A percentile compares a stretch with the other conserved stretches of the same genome.
phyloP scores from a whole-genome alignment of 257 asterid species.

The Fraxinus anomala region DNA sequence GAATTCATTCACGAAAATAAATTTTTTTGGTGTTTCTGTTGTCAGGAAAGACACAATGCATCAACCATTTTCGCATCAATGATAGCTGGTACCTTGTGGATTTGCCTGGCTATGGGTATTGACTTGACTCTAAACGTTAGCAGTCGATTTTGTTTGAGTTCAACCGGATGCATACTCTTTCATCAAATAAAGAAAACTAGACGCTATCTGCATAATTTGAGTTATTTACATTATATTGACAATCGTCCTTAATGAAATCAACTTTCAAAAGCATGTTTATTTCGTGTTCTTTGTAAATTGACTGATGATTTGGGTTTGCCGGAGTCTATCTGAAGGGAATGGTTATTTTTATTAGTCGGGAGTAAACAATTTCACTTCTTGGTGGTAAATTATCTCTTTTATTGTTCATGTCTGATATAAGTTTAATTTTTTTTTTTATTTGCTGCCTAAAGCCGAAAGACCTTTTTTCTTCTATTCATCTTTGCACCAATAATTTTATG shows the following conservation, averaged over 20 bases:
- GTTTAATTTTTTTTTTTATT: background rate
- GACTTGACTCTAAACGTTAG: slow-evolving; percentile 13
- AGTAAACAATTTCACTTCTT: background rate
- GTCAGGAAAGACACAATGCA: slow-evolving; percentile 99
- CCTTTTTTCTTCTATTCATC: background rate
- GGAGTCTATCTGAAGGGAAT: background rate
- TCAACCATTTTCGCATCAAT: slow-evolving; percentile 90
- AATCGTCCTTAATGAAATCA: background rate
- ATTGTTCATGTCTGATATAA: background rate
- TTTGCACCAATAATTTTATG: background rate
- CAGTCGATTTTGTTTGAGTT: slow-evolving; percentile 1
- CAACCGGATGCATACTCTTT: background rate
- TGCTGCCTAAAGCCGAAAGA: background rate
- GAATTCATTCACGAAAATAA: background rate
- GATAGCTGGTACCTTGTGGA: slow-evolving; percentile 96
- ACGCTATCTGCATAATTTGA: background rate
- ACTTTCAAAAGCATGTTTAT: background rate
- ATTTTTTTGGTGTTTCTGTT: slow-evolving; percentile 7
- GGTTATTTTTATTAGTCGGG: background rate
- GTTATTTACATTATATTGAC: background rate
- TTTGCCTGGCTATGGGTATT: slow-evolving; percentile 98
- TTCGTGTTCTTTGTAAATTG: background rate
- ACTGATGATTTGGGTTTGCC: background rate
- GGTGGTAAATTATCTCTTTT: background rate
- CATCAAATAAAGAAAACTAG: background rate